Conservation (phyloP, 176 grass and related monocot genomes). For the Musa schizocarpa region DNA sequence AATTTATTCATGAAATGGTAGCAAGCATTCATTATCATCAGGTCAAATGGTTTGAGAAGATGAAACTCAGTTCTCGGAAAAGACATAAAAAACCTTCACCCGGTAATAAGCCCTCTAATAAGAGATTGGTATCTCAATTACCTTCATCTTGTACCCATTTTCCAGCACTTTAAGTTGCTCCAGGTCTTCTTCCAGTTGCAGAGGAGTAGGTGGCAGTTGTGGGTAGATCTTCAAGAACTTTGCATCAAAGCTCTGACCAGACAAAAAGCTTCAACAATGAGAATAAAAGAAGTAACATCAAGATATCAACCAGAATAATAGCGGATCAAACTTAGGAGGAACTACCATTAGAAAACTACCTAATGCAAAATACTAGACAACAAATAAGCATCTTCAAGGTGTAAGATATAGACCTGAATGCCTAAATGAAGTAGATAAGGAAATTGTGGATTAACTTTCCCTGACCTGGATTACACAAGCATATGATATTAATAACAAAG, state of each 20-base stretch:
- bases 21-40: not conserved
- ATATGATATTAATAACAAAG: not conserved
- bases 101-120: not conserved
- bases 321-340: not conserved
- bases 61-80: not conserved
- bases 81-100: not conserved
- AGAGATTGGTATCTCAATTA: slow-evolving; percentile 21
- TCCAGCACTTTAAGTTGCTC: slow-evolving; percentile 98
- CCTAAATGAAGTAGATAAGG: slow-evolving; percentile 97
- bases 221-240: slow-evolving; percentile 93
- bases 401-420: slow-evolving; percentile 52
- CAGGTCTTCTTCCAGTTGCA: slow-evolving; percentile 92
- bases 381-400: not conserved
- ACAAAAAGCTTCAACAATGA: slow-evolving; percentile 3
- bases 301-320: not conserved
- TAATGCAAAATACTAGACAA: not conserved
- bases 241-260: slow-evolving; percentile 60
- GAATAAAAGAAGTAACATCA: not conserved
- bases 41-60: not conserved
- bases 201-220: slow-evolving; percentile 50
- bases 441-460: slow-evolving; percentile 54
- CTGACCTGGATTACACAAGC: slow-evolving; percentile 58
- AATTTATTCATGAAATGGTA: not conserved
- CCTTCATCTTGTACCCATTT: slow-evolving; percentile 95
- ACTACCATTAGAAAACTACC: not conserved